These are phyloP conservation scores for Penicillium sp. DNA, from an alignment of 2,329 filamentous ascomycete genomes.

Conservation along the genomic window DNA sequence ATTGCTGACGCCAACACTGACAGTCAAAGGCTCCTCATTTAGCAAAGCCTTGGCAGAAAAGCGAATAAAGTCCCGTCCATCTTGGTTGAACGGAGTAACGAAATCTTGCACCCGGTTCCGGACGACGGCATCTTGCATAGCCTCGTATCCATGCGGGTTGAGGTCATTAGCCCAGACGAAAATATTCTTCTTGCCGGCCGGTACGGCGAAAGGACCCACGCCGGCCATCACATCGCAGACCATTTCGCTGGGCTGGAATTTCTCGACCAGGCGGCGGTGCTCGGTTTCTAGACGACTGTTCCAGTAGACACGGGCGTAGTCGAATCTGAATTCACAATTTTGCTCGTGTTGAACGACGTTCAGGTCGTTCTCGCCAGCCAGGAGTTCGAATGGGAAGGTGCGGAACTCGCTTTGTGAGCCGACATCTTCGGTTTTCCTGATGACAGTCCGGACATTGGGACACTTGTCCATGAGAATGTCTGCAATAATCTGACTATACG, in stretches of 20 bases:
- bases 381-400: constrained; percentile 88
- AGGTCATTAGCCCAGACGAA: constrained; percentile 98
- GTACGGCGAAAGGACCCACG: constrained; percentile 90
- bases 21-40: constrained; percentile 48
- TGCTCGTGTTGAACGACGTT: constrained; percentile 79
- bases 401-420: constrained; percentile 81
- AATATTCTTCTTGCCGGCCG: constrained; percentile 81
- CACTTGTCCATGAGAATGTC: constrained; percentile 90
- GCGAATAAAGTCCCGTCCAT: constrained; percentile 77
- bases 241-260: constrained; percentile 79
- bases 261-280: constrained; percentile 71
- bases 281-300: constrained; percentile 88
- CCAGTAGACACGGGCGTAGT: constrained; percentile 98
- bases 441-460: constrained; percentile 74
- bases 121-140: constrained; percentile 64
- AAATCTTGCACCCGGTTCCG: constrained; percentile 77
- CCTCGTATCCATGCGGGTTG: constrained; percentile 80
- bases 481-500: constrained; percentile 82
- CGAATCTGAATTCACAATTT: constrained; percentile 81
- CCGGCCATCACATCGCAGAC: constrained; percentile 97
- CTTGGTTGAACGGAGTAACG: constrained; percentile 74
- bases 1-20: constrained; percentile 43
- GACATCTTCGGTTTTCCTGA: constrained; percentile 91
- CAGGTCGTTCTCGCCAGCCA: constrained; percentile 76
- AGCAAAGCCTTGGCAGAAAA: constrained; percentile 59